Evolutionary conservation across 1,284 basidiomycete species (phyloP).

Genomic region (Rhodotorula sp.): DNA sequence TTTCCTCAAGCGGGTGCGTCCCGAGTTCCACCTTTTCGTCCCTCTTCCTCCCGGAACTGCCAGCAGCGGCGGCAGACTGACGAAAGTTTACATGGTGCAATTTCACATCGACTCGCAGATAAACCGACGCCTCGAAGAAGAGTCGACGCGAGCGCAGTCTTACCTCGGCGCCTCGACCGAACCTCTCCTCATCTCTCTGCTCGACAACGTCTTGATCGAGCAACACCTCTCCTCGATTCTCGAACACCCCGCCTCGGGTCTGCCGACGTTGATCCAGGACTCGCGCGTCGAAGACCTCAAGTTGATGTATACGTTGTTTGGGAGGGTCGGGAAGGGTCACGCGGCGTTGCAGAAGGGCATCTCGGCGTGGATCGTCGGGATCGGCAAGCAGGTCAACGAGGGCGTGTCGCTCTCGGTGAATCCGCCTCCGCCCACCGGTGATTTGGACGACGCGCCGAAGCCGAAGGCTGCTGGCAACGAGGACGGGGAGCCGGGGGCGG

Average conservation of each 20-base stretch:
- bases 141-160: constrained; percentile 81
- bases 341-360: constrained; percentile 66
- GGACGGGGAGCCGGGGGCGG: constrained; percentile 53
- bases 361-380: constrained; percentile 68
- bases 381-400: constrained; percentile 79
- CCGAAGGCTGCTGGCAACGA: constrained; percentile 52
- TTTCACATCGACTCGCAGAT: constrained; percentile 56
- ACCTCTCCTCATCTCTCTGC: constrained; percentile 66
- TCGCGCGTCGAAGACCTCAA: constrained; percentile 74
- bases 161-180: constrained; percentile 80
- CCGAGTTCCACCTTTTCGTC: background rate
- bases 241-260: constrained; percentile 76
- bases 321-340: constrained; percentile 66
- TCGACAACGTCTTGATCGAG: constrained; percentile 74
- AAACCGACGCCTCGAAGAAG: constrained; percentile 76
- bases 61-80: background rate
- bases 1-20: constrained; percentile 69
- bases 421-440: constrained; percentile 25
- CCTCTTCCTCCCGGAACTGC: background rate
- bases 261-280: constrained; percentile 82
- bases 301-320: constrained; percentile 77
- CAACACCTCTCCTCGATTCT: constrained; percentile 74
- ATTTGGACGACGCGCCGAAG: constrained; percentile 47
- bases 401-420: constrained; percentile 15
- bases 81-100: too few relatives aligned